Base-by-base conservation (phyloP, 371 early-diverging fungal genomes). In the Saksenaea vasiformis region DNA sequence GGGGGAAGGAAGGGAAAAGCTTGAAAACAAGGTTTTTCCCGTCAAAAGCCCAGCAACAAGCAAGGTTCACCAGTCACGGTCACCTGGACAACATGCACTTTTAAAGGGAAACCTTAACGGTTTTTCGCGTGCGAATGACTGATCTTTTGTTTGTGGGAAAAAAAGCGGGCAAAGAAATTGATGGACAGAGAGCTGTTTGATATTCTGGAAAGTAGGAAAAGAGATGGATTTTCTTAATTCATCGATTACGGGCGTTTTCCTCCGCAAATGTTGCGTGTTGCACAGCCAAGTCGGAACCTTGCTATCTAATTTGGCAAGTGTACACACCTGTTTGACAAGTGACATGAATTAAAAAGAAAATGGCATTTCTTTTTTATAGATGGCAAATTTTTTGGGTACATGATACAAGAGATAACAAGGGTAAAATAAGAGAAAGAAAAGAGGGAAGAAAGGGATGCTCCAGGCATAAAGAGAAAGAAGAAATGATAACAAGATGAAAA, bases 1-100 rank as follows among this genome's bases (percentile, higher is more conserved):
- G 44, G 43, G 38, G 56, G 54, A 26, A 31, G 55, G 51, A 41
- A 63, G 56, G 60, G 51, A 57, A 38, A 57, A 38, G 51, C 10
- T 13, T 10, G 15, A 38, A 38, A 3, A 38, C 10, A 38, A 3
- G 10, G 38, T 38, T 38, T 10, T 10, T 1, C 38, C 38, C 4
- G 19, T 14, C 14, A 14, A 41, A 7, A 14, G 14, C 14, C 4
- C 8, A 5, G n/a, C 17, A 41, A 14, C 11, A 14, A 41, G 14
- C 5, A 41, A 41, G 14, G 41, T 3, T 22, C 8, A 5, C 17
- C 51, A 47, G 51, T 47, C 51, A 47, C 51, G 22, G 22, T 47
- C 51, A 47, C 19, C 14, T 44, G 44, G 2, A 14, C 15, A 44
- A 8, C 15, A 8, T 7, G 17, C 44, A 1, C 19, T 7, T n/a